A percentile compares a stretch with the other conserved stretches of the same genome.
Evolutionary conservation across 352 stramenopile genomes (phyloP).

Genomic region (Aphanomyces stellatus): DNA sequence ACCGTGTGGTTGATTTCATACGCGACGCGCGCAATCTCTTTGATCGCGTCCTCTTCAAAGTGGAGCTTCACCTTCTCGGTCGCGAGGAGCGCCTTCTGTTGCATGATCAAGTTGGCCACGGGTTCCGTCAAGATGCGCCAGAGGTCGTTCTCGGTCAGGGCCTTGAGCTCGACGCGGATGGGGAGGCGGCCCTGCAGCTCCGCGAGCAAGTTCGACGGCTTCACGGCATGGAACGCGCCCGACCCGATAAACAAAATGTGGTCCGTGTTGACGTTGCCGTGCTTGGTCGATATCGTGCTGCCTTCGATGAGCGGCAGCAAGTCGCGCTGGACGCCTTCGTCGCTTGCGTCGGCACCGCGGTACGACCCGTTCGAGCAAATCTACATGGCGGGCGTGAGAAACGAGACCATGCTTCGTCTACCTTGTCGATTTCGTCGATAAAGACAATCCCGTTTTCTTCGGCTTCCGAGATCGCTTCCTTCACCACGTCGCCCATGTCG

Average conservation of each 20-base stretch:
- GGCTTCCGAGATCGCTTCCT: slow-evolving; percentile 83
- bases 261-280: slow-evolving; percentile 99
- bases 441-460: slow-evolving; percentile 99
- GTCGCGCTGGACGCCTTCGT: slow-evolving; percentile 98
- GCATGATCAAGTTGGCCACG: slow-evolving; percentile 97
- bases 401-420: neutral
- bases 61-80: slow-evolving; percentile 93
- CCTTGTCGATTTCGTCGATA: slow-evolving; percentile 99
- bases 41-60: slow-evolving; percentile 96
- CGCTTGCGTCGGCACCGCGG: slow-evolving; percentile 92
- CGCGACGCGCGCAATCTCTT: slow-evolving; percentile 94
- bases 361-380: slow-evolving; percentile 96
- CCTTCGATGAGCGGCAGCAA: slow-evolving; percentile 98
- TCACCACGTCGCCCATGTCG: slow-evolving; percentile 84
- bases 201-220: slow-evolving; percentile 96
- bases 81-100: slow-evolving; percentile 97
- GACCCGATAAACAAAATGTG: slow-evolving; percentile 99
- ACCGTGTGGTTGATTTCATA: slow-evolving; percentile 94
- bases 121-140: slow-evolving; percentile 99
- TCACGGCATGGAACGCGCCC: slow-evolving; percentile 96
- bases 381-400: slow-evolving; percentile 4
- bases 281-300: slow-evolving; percentile 96
- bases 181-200: slow-evolving; percentile 97
- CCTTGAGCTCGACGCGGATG: slow-evolving; percentile 98
- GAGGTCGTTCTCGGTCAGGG: slow-evolving; percentile 97